phyloP scores from a whole-genome alignment of 2,329 filamentous ascomycete genomes.

The Apiospora koreana region DNA sequence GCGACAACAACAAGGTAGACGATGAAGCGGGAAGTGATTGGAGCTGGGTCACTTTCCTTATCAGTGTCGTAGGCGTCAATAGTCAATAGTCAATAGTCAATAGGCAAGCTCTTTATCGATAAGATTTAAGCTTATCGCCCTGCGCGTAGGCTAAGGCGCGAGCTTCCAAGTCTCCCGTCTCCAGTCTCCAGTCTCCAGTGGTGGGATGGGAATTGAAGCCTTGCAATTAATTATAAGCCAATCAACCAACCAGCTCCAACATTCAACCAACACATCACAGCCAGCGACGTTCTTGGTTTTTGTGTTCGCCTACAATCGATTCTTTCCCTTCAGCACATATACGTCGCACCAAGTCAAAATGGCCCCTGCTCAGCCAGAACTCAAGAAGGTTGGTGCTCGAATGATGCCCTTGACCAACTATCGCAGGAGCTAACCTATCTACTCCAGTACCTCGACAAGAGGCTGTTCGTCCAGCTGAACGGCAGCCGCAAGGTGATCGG shows the following conservation, averaged over 20 bases:
- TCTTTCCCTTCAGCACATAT: neutral
- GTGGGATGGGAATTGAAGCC: neutral
- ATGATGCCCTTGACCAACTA: neutral
- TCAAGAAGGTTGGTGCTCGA: constrained; percentile 78
- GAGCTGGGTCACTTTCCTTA: neutral
- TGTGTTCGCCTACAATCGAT: neutral
- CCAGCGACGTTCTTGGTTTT: neutral
- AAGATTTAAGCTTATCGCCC: neutral
- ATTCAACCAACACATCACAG: neutral
- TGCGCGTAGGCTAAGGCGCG: constrained; percentile 3
- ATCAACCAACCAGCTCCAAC: neutral
- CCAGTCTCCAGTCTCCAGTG: neutral
- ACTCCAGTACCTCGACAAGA: constrained; percentile 94
- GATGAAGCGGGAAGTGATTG: neutral
- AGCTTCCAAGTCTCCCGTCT: neutral
- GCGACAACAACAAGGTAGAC: neutral
- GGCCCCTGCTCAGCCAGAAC: constrained; percentile 98
- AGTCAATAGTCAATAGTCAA: no score
- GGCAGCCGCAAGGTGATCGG: constrained; percentile 97
- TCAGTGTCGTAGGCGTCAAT: neutral
- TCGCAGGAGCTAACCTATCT: neutral
- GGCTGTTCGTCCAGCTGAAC: constrained; percentile 96
- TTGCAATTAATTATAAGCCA: neutral
- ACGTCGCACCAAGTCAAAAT: constrained; percentile 55
- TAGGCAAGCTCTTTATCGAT: neutral